A percentile compares a stretch with the other conserved stretches of the same genome.
These are phyloP conservation scores for Ambispora gerdemannii DNA, from an alignment of 192 early-diverging fungal genomes.

Conservation along the genomic window DNA sequence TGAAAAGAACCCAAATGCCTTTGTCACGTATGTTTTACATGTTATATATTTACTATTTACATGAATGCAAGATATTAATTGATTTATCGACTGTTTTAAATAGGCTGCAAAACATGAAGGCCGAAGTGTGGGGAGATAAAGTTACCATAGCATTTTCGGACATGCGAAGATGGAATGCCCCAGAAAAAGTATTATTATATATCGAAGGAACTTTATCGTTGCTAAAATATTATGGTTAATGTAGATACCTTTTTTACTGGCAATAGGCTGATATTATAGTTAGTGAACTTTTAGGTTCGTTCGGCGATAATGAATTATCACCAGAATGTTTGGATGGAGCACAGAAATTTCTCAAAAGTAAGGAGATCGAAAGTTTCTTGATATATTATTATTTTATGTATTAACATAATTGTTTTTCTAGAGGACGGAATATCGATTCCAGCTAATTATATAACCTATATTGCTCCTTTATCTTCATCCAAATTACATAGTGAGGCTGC, in stretches of 20 bases:
- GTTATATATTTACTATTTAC: not conserved
- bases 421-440: slow-evolving; percentile 90
- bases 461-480: slow-evolving; percentile 83
- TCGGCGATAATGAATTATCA: slow-evolving; percentile 99
- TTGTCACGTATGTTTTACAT: slow-evolving; percentile 62
- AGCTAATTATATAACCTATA: slow-evolving; percentile 74
- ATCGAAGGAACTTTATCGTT: slow-evolving; percentile 20
- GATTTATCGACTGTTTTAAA: not conserved
- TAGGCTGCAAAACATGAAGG: slow-evolving; percentile 75
- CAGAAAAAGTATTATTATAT: slow-evolving; percentile 51
- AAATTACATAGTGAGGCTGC: slow-evolving; percentile 76
- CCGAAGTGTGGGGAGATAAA: slow-evolving; percentile 67
- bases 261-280: slow-evolving; percentile 83
- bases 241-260: not conserved
- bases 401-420: slow-evolving; percentile 19
- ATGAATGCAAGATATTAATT: not conserved
- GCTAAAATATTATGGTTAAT: not conserved
- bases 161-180: slow-evolving; percentile 80
- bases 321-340: slow-evolving; percentile 97
- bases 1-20: slow-evolving; percentile 96
- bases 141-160: slow-evolving; percentile 86
- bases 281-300: slow-evolving; percentile 93
- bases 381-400: slow-evolving; percentile 1
- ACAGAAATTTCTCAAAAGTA: slow-evolving; percentile 69
- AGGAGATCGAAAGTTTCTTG: not conserved